A percentile compares a stretch with the other conserved stretches of the same genome.
Conservation (phyloP, 129 eudicot genomes). For the Oenanthe sinensis region DNA sequence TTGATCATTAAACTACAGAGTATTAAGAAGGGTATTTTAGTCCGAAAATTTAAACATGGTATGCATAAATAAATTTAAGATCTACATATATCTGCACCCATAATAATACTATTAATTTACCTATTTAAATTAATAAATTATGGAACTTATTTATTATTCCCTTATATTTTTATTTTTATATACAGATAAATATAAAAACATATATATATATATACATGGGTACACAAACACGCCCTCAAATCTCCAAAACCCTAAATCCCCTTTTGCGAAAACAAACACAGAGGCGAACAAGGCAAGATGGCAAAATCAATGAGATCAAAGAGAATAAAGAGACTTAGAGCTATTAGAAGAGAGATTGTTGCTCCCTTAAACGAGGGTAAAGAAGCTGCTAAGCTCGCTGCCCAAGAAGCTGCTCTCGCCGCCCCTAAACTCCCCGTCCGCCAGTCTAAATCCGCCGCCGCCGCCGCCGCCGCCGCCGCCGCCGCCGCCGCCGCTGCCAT, state of each 20-base stretch:
- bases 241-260: neutral
- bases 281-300: conserved; percentile 27
- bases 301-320: conserved; percentile 91
- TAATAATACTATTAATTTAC: no score
- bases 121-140: no score
- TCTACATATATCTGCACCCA: no score
- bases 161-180: no score
- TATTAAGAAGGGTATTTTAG: no score
- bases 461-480: conserved; percentile 7
- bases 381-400: conserved; percentile 72
- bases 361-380: conserved; percentile 58
- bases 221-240: neutral
- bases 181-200: no score
- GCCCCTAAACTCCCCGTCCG: conserved; percentile 91
- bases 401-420: conserved; percentile 73
- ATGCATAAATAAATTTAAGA: no score
- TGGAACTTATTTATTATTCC: no score
- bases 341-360: conserved; percentile 76
- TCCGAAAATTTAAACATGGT: no score
- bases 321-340: conserved; percentile 73
- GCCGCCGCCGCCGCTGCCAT: neutral
- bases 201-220: neutral
- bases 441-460: neutral
- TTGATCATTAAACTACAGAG: no score
- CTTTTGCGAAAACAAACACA: no score